Evolutionary conservation across 208 protist species (phyloP), one percentile per base, ranked within the genome.

Genomic region (Trypanosomatidae sp.): DNA sequence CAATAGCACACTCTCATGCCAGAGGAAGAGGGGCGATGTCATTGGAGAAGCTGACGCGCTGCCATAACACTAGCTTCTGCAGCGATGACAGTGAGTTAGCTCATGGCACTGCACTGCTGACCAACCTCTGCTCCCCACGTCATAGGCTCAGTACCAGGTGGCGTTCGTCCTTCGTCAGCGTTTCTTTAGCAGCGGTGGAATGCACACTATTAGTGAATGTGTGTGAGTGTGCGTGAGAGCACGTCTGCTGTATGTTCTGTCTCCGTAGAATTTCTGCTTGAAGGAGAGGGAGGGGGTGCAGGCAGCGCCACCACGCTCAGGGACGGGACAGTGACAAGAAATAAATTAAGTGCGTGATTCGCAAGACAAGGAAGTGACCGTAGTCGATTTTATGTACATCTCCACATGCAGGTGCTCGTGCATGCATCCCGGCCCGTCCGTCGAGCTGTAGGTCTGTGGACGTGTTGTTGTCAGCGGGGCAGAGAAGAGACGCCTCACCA

Each of bases 351-450:
- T 30, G 19, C 60, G 60, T 39, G 3, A 28, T 44, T 13, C 17
- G 8, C 39, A 46, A 15, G 1, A 28, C n/a, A 1, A 65, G 39
- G 60, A 25, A 65, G 28, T 30, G 22, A 47, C 30, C 19, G 22
- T 46, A 44, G 60, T 13, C 41, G 17, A 46, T 17, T 6, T 39
- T 65, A 65, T 65, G 60, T 65, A 65, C 60, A 65, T 65, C 60
- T 19, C 39, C 28, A 46, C 60, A 25, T 46, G 19, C 39, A 25
- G 53, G 53, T 59, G 53, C 25, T 3, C 25, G 53, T 59, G 53
- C 53, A 33, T 59, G 53, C 60, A 47, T 47, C 22, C 39, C 6
- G 44, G 60, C 41, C 39, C 41, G 22, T 65, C 39, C 8, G 28
- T 46, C 60, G 22, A 43, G 12, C 30, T 47, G 22, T 39, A 65